A percentile compares a stretch with the other conserved stretches of the same genome.
These are phyloP conservation scores for Wickerhamomyces sp. DNA, from an alignment of 1,139 yeast genomes.

Conservation along the genomic window DNA sequence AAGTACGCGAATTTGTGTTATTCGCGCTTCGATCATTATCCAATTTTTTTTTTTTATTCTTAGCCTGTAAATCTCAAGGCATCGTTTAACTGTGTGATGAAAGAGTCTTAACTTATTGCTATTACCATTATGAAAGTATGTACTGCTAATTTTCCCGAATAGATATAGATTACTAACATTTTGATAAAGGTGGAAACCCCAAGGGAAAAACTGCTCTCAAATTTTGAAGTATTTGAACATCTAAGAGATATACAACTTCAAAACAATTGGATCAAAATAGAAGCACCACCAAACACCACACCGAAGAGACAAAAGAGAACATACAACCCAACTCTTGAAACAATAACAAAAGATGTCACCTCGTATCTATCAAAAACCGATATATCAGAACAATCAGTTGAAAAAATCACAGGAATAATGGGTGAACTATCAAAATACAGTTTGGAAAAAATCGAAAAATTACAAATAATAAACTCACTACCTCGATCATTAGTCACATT, in stretches of 20 bases:
- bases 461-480: constrained; percentile 75
- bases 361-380: constrained; percentile 45
- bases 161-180: too few species aligned
- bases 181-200: constrained; percentile 36
- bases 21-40: too few species aligned
- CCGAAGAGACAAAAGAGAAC: constrained; percentile 25
- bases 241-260: constrained; percentile 44
- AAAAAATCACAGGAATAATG: constrained; percentile 50
- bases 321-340: constrained; percentile 49
- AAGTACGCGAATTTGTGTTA: too few species aligned
- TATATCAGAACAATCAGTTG: constrained; percentile 37
- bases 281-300: constrained; percentile 11
- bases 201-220: constrained; percentile 63
- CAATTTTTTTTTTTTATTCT: too few species aligned
- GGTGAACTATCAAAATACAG: constrained; percentile 44
- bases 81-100: too few species aligned
- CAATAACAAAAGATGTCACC: constrained; percentile 58
- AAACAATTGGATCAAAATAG: constrained; percentile 31
- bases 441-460: constrained; percentile 76
- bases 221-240: constrained; percentile 66
- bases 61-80: too few species aligned
- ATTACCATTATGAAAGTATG: constrained; percentile 8
- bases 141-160: too few species aligned
- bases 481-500: constrained; percentile 78
- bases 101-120: too few species aligned